Evolutionary conservation across 257 asterid genomes (phyloP).

Genomic region (Petrea volubilis): DNA sequence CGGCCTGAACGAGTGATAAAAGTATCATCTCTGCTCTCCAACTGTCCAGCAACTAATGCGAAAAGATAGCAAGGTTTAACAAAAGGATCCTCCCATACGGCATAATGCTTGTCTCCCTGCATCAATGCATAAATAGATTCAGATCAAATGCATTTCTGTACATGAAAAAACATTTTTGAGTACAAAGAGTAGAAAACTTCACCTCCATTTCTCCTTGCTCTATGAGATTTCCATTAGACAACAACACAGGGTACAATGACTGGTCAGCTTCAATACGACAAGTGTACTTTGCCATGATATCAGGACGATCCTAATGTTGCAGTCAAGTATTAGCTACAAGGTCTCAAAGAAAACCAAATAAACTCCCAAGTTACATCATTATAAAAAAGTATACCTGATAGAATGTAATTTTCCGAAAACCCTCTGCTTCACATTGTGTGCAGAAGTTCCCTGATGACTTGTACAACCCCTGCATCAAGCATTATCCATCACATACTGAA

Average conservation of each 20-base stretch:
- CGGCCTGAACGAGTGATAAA: constrained; percentile 65
- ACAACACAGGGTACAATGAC: constrained; percentile 60
- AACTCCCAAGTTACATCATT: background rate
- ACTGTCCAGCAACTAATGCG: constrained; percentile 70
- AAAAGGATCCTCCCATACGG: constrained; percentile 67
- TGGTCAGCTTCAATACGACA: constrained; percentile 69
- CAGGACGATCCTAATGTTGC: constrained; percentile 63
- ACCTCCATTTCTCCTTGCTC: constrained; percentile 74
- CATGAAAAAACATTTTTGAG: background rate
- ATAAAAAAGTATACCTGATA: constrained; percentile 45
- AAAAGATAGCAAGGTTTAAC: constrained; percentile 73
- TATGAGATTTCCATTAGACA: constrained; percentile 63
- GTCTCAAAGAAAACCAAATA: background rate
- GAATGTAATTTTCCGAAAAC: constrained; percentile 68
- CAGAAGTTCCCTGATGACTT: constrained; percentile 66
- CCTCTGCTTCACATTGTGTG: constrained; percentile 78
- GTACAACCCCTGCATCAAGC: constrained; percentile 56
- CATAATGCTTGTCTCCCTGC: constrained; percentile 61
- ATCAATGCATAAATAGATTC: background rate
- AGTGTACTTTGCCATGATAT: constrained; percentile 67
- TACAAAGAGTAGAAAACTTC: background rate
- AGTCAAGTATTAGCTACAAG: constrained; percentile 14
- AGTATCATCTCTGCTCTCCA: constrained; percentile 64
- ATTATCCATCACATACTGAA: constrained; percentile 3
- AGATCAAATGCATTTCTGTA: background rate